phyloP scores from a whole-genome alignment of 2,329 filamentous ascomycete genomes.

The Clarireedia hainanense region DNA sequence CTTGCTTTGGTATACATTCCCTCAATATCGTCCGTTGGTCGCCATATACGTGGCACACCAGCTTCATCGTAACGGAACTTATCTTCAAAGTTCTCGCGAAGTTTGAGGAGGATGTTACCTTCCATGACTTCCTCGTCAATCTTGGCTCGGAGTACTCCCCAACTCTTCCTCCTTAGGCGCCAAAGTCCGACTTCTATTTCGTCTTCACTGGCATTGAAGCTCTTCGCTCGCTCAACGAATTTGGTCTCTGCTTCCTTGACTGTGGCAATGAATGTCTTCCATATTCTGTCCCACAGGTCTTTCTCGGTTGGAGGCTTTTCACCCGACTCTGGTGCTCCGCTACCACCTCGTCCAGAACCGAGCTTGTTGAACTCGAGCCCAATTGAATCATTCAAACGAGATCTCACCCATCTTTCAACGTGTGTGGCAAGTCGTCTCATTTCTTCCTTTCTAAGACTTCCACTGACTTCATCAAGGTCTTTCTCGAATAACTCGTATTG shows the following conservation, averaged over 20 bases:
- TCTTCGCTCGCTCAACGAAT: constrained; percentile 82
- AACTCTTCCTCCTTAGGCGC: constrained; percentile 88
- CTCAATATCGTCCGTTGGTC: constrained; percentile 94
- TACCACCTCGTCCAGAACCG: constrained; percentile 76
- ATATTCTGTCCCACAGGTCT: constrained; percentile 93
- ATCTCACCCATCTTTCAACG: constrained; percentile 89
- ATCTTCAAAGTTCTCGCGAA: constrained; percentile 97
- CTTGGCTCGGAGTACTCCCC: constrained; percentile 81
- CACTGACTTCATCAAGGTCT: constrained; percentile 83
- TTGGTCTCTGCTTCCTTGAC: constrained; percentile 78
- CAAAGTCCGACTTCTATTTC: constrained; percentile 91
- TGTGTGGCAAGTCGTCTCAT: constrained; percentile 88
- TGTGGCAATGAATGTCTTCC: constrained; percentile 74
- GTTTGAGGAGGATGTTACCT: constrained; percentile 88
- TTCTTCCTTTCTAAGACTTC: constrained; percentile 81
- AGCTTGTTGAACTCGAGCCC: constrained; percentile 95
- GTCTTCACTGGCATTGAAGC: constrained; percentile 84
- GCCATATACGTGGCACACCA: constrained; percentile 93
- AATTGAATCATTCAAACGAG: constrained; percentile 76
- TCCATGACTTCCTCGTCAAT: constrained; percentile 98
- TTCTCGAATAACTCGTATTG: constrained; percentile 77
- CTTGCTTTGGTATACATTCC: constrained; percentile 86
- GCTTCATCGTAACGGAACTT: constrained; percentile 97
- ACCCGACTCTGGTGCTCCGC: constrained; percentile 69
- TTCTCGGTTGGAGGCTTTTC: constrained; percentile 70